phyloP scores from a whole-genome alignment of 176 grass and related monocot genomes.

The Rhipidocladum racemiflorum region DNA sequence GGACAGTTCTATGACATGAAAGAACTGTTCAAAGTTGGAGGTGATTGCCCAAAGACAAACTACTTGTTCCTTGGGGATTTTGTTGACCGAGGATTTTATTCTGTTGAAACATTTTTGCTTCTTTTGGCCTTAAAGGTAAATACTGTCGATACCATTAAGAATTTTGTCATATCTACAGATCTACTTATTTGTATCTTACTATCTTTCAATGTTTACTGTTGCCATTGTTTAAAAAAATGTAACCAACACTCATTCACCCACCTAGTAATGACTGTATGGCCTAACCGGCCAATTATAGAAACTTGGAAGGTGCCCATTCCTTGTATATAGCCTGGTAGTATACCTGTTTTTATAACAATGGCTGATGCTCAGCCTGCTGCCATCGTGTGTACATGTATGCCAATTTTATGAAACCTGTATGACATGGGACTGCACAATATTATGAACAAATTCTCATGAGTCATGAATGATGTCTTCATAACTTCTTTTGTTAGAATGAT shows the following conservation, averaged over 20 bases:
- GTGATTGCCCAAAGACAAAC: slow-evolving; percentile 98
- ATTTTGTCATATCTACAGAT: neutral
- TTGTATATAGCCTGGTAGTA: neutral
- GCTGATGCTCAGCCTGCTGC: neutral
- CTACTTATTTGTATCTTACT: neutral
- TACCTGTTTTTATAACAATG: neutral
- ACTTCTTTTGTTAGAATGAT: neutral
- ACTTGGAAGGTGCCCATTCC: neutral
- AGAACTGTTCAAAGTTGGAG: slow-evolving; percentile 98
- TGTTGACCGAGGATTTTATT: slow-evolving; percentile 99
- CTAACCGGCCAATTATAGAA: neutral
- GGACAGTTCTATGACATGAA: slow-evolving; percentile 99
- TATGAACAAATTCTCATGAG: neutral
- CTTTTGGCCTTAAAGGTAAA: slow-evolving; percentile 97
- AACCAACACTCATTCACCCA: neutral
- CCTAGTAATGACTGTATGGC: neutral
- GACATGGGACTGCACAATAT: neutral
- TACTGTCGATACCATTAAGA: neutral
- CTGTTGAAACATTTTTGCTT: slow-evolving; percentile 97
- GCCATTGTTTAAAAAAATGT: neutral
- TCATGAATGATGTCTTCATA: neutral
- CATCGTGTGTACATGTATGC: neutral
- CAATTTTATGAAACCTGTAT: neutral
- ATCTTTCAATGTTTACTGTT: neutral
- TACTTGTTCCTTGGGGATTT: slow-evolving; percentile 98